Base-by-base conservation (phyloP, 2,329 filamentous ascomycete genomes). In the Aspergillus chevalieri region DNA sequence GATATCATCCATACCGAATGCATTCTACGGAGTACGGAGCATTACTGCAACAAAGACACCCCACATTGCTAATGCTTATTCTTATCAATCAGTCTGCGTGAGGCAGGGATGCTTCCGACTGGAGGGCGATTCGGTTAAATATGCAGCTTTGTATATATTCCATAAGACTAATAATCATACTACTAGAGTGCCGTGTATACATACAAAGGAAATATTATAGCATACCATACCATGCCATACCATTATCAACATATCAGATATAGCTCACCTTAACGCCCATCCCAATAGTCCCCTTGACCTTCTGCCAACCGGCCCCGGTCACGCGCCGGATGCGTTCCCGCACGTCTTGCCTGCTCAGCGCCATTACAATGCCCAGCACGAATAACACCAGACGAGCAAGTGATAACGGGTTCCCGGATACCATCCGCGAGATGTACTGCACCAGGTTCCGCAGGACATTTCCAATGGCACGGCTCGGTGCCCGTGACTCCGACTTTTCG, bases 211-310 rank as follows among this genome's bases (percentile, higher is more conserved):
- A 36, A 36, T 17, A 17, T n/a, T 36, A 9, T 36, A 46, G 36
- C 26, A 57, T 44, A 41, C 9, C 9, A 28, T 28, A 9, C 26
- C 26, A 28, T 30, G 9, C 10, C 26, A 12, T 30, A 10, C 6
- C 24, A 26, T 39, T 46, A 45, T 12, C 26, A 49, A 51, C 17
- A n/a, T 21, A 26, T 52, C 56, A 97, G 52, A 98, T 94, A 73
- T 97, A 97, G 67, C 87, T 95, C 63, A 97, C 91, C 74, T 96
- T 97, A 55, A 94, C 87, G 2, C 92, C 93, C 92, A 97, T 97
- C 1, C 91, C 91, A 4, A 92, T 85, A 0, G 93, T 97, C 43
- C 83, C 79, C 65, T 81, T 83, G 38, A 95, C 74, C 73, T 95
- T 96, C 48, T 81, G 80, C 89, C 89, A 95, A 8, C 83, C 83